A percentile compares a stretch with the other conserved stretches of the same genome.
Conservation (phyloP, 495 filamentous ascomycete species). For the Pseudomonodictys pantanalensis region DNA sequence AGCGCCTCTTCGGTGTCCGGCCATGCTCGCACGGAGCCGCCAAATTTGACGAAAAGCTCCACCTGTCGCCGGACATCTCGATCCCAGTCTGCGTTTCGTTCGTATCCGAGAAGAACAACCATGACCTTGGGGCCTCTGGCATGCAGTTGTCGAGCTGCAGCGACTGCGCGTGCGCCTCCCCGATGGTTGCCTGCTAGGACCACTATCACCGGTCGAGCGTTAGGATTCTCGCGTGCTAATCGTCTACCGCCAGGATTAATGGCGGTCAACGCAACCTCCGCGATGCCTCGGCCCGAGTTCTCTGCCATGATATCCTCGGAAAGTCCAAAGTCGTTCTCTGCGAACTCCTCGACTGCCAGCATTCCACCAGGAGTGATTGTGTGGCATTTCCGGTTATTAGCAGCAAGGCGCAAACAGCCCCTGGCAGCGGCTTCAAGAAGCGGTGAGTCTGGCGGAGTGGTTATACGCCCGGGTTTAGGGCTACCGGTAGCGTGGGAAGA, state of each 20-base stretch:
- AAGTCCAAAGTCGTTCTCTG: slow-evolving; percentile 76
- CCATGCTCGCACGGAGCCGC: slow-evolving; percentile 42
- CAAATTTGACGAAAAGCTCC: slow-evolving; percentile 62
- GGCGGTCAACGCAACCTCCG: slow-evolving; percentile 69
- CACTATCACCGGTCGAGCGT: slow-evolving; percentile 63
- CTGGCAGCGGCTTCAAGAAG: slow-evolving; percentile 6
- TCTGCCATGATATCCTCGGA: slow-evolving; percentile 88
- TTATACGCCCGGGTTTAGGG: slow-evolving; percentile 21
- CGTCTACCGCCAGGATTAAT: slow-evolving; percentile 43
- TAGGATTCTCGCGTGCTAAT: slow-evolving; percentile 42
- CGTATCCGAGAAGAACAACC: slow-evolving; percentile 77
- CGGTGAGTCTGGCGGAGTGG: slow-evolving; percentile 28
- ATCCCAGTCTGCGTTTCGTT: slow-evolving; percentile 48
- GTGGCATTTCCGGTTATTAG: slow-evolving; percentile 70
- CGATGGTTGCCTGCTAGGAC: slow-evolving; percentile 87
- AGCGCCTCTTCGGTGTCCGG: slow-evolving; percentile 47
- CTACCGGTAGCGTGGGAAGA: slow-evolving; percentile 31
- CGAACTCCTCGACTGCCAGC: slow-evolving; percentile 85
- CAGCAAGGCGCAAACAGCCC: slow-evolving; percentile 47
- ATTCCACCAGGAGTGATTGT: slow-evolving; percentile 81
- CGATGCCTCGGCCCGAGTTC: slow-evolving; percentile 83
- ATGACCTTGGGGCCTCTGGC: slow-evolving; percentile 76
- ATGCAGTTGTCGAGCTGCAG: slow-evolving; percentile 80
- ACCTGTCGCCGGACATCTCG: slow-evolving; percentile 45
- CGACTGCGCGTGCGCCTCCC: slow-evolving; percentile 76